These are phyloP conservation scores for Tetradesmus obliquus DNA, from an alignment of 139 green algal species.

Conservation along the genomic window DNA sequence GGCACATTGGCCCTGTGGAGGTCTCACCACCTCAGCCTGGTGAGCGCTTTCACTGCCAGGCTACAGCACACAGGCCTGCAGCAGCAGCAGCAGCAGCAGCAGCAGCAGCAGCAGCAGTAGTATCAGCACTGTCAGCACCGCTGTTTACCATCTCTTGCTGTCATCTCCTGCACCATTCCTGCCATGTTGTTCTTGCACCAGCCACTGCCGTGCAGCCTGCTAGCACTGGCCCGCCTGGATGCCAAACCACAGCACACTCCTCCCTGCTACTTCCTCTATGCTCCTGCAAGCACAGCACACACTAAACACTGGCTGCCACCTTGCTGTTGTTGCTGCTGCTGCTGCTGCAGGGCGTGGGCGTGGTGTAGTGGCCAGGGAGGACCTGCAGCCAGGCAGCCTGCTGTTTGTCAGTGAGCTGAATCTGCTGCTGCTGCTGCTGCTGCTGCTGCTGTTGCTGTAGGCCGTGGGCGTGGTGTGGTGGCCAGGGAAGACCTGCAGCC, in stretches of 20 bases:
- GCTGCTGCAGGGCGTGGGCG: constrained; percentile 6
- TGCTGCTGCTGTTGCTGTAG: background rate
- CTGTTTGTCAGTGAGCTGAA: constrained; percentile 7
- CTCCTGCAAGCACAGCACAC: too few species aligned
- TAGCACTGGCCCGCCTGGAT: too few species aligned
- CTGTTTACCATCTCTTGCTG: too few species aligned
- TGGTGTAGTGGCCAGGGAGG: constrained; percentile 6
- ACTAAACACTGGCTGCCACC: background rate
- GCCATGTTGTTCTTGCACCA: too few species aligned
- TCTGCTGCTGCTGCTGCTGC: too few species aligned
- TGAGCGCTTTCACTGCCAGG: background rate
- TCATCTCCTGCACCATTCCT: too few species aligned
- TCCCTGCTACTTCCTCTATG: too few species aligned
- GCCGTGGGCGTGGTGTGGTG: constrained; percentile 5
- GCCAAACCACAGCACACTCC: too few species aligned
- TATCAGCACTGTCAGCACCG: background rate
- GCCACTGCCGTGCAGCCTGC: too few species aligned
- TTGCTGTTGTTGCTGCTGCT: background rate
- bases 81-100: background rate
- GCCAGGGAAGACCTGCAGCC: constrained; percentile 19
- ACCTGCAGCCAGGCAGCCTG: constrained; percentile 23
- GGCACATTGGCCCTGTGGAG: constrained; percentile 33
- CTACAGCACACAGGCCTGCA: background rate
- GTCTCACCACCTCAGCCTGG: background rate
- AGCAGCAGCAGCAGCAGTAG: background rate